phyloP scores from a whole-genome alignment of 805 yeast species.

The Suhomyces kilbournensis region DNA sequence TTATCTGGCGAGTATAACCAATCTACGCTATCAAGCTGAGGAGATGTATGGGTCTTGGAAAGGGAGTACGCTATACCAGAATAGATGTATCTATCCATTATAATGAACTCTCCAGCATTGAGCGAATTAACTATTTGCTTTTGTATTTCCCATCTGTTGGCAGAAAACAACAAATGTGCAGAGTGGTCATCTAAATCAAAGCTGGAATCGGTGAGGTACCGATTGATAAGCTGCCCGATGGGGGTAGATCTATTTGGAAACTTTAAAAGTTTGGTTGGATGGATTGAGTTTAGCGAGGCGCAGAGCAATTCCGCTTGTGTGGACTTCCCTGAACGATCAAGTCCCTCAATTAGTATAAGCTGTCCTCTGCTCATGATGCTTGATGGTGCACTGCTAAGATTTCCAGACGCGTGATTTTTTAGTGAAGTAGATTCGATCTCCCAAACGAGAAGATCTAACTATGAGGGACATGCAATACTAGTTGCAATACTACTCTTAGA shows the following conservation, averaged over 20 bases:
- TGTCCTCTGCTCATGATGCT: slow-evolving; percentile 52
- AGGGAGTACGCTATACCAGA: slow-evolving; percentile 92
- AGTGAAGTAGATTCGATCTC: too few species aligned
- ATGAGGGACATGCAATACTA: too few species aligned
- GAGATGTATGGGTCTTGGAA: slow-evolving; percentile 51
- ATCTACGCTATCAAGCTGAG: slow-evolving; percentile 23
- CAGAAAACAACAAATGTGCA: slow-evolving; percentile 83
- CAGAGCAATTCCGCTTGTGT: slow-evolving; percentile 59
- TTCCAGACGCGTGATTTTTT: neutral
- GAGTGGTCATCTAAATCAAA: slow-evolving; percentile 67
- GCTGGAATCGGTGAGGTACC: slow-evolving; percentile 55
- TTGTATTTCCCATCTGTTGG: slow-evolving; percentile 89
- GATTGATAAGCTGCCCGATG: slow-evolving; percentile 75
- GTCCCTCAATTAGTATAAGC: slow-evolving; percentile 82
- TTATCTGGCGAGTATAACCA: slow-evolving; percentile 84
- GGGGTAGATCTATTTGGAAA: slow-evolving; percentile 87
- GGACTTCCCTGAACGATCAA: slow-evolving; percentile 92
- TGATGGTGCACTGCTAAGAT: neutral
- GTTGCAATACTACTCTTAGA: neutral
- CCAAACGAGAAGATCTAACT: too few species aligned
- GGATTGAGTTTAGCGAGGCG: slow-evolving; percentile 9
- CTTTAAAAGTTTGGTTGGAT: slow-evolving; percentile 48
- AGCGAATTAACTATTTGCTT: slow-evolving; percentile 45
- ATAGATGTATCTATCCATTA: slow-evolving; percentile 84
- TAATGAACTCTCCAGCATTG: slow-evolving; percentile 52